These are phyloP conservation scores for Claviceps paspali DNA, from an alignment of 2,329 filamentous ascomycete species.

Conservation along the genomic window DNA sequence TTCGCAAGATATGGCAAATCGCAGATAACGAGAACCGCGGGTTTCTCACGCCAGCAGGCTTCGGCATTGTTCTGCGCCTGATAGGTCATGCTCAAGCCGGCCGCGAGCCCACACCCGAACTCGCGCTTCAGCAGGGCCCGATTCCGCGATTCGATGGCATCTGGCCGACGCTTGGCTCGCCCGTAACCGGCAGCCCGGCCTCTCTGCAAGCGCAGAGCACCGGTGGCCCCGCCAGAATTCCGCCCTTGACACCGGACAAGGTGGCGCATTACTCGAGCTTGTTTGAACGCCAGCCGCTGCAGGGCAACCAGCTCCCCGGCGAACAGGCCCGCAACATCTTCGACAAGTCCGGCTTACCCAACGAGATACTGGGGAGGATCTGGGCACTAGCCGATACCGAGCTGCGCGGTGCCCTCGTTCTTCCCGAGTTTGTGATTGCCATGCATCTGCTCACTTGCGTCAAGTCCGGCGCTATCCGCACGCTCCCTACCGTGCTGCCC, in stretches of 20 bases:
- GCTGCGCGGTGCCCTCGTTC: slow-evolving; percentile 71
- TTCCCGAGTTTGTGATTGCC: slow-evolving; percentile 90
- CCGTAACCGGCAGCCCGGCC: slow-evolving; percentile 25
- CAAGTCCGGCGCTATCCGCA: slow-evolving; percentile 68
- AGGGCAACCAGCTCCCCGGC: slow-evolving; percentile 59
- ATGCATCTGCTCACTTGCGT: slow-evolving; percentile 94
- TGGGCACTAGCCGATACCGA: slow-evolving; percentile 93
- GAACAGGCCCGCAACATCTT: slow-evolving; percentile 89
- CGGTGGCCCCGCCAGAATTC: slow-evolving; percentile 67
- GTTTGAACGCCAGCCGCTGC: slow-evolving; percentile 76
- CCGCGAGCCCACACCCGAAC: slow-evolving; percentile 61
- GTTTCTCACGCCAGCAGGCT: slow-evolving; percentile 81
- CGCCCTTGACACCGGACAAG: slow-evolving; percentile 76
- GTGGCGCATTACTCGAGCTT: slow-evolving; percentile 75
- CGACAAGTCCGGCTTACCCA: slow-evolving; percentile 78
- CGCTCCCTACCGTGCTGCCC: slow-evolving; percentile 66
- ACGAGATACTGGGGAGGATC: slow-evolving; percentile 82
- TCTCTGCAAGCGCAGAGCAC: slow-evolving; percentile 41
- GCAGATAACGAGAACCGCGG: slow-evolving; percentile 94
- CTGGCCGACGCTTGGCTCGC: slow-evolving; percentile 14
- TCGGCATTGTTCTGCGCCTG: slow-evolving; percentile 80
- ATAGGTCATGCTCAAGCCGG: slow-evolving; percentile 92
- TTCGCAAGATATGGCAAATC: slow-evolving; percentile 89
- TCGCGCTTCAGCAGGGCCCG: slow-evolving; percentile 77
- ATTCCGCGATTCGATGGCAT: slow-evolving; percentile 84